Evolutionary conservation across 331 rosid genomes (phyloP), one percentile per base, ranked within the genome.

Genomic region (Cydonia oblonga): DNA sequence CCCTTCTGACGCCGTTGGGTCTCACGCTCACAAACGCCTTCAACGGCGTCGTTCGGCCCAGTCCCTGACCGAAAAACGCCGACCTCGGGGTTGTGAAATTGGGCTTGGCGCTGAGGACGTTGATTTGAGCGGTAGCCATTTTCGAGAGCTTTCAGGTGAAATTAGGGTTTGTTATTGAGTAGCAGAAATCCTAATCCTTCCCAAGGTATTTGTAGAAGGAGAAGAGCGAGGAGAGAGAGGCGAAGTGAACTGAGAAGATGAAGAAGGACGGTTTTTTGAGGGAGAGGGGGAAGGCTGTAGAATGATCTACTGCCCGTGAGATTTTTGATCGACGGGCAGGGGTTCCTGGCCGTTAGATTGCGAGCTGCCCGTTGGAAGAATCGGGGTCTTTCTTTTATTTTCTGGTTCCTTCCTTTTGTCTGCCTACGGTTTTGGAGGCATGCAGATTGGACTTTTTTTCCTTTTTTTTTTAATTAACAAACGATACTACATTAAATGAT

Each of bases 51-150:
- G 65, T 29, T 7, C 62, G 33, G 16, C 79, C 70, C 4, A 78
- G 58, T 8, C 66, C 22, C 22, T 75, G 83, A 15, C 75, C 75
- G 0, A 71, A 42, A 29, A 71, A 71, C 22, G 33, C 33, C 29
- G 70, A 23, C 54, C 35, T 71, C 4, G 59, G 75, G 42, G 68
- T 35, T 3, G 75, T 62, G 66, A 71, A 71, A 42, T 71, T 71
- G 57, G 67, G 75, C 46, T 18, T 18, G 2, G 68, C n/a, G 68
- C 68, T 19, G 49, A 71, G 59, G 58, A 26, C 68, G 58, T 71
- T 59, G 58, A 60, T 58, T 59, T 59, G 75, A 6, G 68, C 66
- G 66, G 24, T 59, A 13, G 75, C 75, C 75, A 71, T 71, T 56
- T 30, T 1, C 25, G 63, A 13, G 28, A 13, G 26, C 40, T 10